Conservation (phyloP, 768 basidiomycete species). For the Roridomyces roridus region DNA sequence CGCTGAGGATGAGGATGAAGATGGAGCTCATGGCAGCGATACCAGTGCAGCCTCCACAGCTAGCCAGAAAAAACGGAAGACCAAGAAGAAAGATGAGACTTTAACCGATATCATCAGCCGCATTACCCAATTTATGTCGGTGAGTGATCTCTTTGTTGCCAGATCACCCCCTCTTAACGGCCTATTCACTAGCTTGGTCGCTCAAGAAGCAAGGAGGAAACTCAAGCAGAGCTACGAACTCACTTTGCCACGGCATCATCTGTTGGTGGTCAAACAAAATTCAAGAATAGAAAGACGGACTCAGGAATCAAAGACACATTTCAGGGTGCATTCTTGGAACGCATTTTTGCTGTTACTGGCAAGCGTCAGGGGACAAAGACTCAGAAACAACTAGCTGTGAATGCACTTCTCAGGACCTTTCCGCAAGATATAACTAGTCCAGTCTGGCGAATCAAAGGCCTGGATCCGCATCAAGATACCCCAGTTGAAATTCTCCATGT, state of each 20-base stretch:
- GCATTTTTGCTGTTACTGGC: constrained; percentile 26
- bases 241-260: constrained; percentile 24
- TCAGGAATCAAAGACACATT: constrained; percentile 42
- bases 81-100: constrained; percentile 6
- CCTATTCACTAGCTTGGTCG: constrained; percentile 17
- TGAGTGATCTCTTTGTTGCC: not conserved
- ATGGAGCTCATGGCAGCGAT: constrained; percentile 7
- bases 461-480: constrained; percentile 50
- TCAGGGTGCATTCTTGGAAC: constrained; percentile 33
- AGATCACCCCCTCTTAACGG: not conserved
- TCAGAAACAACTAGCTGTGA: constrained; percentile 24
- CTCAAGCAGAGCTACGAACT: constrained; percentile 13
- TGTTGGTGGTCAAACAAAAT: constrained; percentile 23
- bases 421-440: constrained; percentile 37
- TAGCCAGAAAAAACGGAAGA: constrained; percentile 3
- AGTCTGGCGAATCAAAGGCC: constrained; percentile 40
- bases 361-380: not conserved
- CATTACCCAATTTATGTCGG: constrained; percentile 27
- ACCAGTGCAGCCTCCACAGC: not conserved
- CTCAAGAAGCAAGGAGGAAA: constrained; percentile 24
- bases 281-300: constrained; percentile 28
- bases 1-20: constrained; percentile 13
- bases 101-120: constrained; percentile 26
- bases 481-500: constrained; percentile 53
- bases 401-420: constrained; percentile 11